Evolutionary conservation across 2,329 filamentous ascomycete genomes (phyloP).

Genomic region (Aspergillus persii): DNA sequence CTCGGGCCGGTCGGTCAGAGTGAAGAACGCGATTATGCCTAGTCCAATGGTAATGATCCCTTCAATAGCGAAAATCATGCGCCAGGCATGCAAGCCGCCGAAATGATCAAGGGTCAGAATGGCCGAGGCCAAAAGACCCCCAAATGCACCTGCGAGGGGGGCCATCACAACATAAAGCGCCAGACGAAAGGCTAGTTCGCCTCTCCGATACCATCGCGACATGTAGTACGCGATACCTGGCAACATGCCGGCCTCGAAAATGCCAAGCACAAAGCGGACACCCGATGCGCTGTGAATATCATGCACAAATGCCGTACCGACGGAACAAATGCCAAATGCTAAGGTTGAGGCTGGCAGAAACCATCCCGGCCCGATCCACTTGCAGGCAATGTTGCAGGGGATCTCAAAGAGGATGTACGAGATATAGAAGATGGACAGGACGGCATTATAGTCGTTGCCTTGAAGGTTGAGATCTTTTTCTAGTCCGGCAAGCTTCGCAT

Average conservation of each 20-base stretch:
- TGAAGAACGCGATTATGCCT: conserved; percentile 59
- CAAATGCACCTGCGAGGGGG: conserved; percentile 68
- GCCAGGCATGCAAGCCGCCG: conserved; percentile 58
- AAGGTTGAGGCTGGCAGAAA: conserved; percentile 64
- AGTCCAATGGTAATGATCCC: conserved; percentile 62
- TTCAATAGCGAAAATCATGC: conserved; percentile 72
- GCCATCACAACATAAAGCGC: conserved; percentile 69
- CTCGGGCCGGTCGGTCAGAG: conserved; percentile 66
- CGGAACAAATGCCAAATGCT: conserved; percentile 61
- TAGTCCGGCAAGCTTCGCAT: conserved; percentile 64
- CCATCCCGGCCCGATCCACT: conserved; percentile 70
- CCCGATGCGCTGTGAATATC: conserved; percentile 53
- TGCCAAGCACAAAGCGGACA: conserved; percentile 65
- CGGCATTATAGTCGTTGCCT: conserved; percentile 67
- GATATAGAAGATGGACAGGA: conserved; percentile 69
- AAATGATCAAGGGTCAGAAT: conserved; percentile 63
- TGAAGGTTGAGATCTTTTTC: conserved; percentile 59
- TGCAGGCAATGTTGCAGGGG: conserved; percentile 66
- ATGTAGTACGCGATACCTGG: conserved; percentile 74
- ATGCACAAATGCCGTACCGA: conserved; percentile 65
- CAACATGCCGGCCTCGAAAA: conserved; percentile 71
- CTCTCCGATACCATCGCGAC: conserved; percentile 66
- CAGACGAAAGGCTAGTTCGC: conserved; percentile 65
- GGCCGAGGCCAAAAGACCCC: conserved; percentile 61
- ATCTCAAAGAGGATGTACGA: conserved; percentile 72